Evolutionary conservation across 306 rosid species (phyloP).

Genomic region (Vigna nakashimae): DNA sequence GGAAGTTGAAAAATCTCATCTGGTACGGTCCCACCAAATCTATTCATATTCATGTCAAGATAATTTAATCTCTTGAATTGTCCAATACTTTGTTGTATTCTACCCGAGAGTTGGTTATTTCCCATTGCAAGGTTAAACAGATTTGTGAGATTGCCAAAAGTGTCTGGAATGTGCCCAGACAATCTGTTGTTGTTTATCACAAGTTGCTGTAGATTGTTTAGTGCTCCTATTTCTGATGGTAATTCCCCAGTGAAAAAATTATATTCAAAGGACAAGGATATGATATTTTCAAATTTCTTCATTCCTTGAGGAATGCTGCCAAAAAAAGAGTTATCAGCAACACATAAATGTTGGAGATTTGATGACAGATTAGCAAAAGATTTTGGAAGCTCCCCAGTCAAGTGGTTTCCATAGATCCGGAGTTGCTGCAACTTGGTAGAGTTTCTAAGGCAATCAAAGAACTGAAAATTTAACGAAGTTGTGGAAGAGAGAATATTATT

Average conservation of each 20-base stretch:
- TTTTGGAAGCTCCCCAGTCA: constrained; percentile 52
- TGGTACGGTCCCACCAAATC: constrained; percentile 51
- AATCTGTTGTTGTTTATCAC: constrained; percentile 9
- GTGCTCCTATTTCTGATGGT: constrained; percentile 47
- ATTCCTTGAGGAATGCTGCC: constrained; percentile 50
- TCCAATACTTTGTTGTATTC: constrained; percentile 45
- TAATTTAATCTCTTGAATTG: constrained; percentile 6
- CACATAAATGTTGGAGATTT: constrained; percentile 48
- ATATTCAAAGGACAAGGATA: constrained; percentile 42
- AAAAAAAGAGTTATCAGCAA: constrained; percentile 32
- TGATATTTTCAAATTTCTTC: constrained; percentile 39
- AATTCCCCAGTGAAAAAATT: constrained; percentile 47
- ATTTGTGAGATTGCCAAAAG: constrained; percentile 52
- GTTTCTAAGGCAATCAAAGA: constrained; percentile 49
- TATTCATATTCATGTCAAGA: constrained; percentile 38
- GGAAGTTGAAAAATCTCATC: constrained; percentile 49
- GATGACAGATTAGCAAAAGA: constrained; percentile 46
- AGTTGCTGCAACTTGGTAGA: constrained; percentile 32
- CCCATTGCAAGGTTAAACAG: constrained; percentile 2
- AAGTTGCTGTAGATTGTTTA: constrained; percentile 27
- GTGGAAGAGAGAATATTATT: constrained; percentile 42
- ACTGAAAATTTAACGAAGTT: constrained; percentile 37
- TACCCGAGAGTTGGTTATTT: constrained; percentile 43
- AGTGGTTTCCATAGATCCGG: constrained; percentile 35
- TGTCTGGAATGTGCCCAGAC: constrained; percentile 52